Base-by-base conservation (phyloP, 2,329 filamentous ascomycete species). In the Meredithiella fracta region DNA sequence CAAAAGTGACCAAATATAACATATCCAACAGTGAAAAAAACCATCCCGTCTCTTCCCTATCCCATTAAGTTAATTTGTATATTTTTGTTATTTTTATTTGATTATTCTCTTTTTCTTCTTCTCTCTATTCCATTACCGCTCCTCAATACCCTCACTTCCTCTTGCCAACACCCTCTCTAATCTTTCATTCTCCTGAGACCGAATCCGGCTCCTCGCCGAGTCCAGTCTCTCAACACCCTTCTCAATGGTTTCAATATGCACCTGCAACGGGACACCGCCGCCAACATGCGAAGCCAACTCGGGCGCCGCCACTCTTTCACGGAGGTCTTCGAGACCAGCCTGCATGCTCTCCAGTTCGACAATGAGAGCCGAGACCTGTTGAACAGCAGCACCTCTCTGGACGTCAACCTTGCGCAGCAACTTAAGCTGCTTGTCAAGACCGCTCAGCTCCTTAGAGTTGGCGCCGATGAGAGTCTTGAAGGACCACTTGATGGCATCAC, bases 381-480 rank as follows among this genome's bases (percentile, higher is more conserved):
- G 72, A 55, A 83, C 78, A 0, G 86, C 86, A 3, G 72, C 72
- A 50, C 74, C 74, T 25, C 85, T 75, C 68, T 91, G 86, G 4
- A 65, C 63, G 23, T 78, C 75, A n/a, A 92, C 82, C 59, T 81
- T 74, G 1, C 70, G 67, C 9, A 94, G 73, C 3, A 91, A 73
- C 2, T 68, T 65, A 5, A 90, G 72, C 63, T 88, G 82, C 23
- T 72, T 69, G 55, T 80, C 73, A 59, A 85, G 76, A 60, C 79
- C 79, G 50, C 75, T 73, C 14, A 85, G 70, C 49, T 76, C 75
- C 17, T 71, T 69, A 31, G 73, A 71, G 65, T 90, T 87, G 20
- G 76, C 83, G 49, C 86, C 86, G 14, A 92, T 72, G 59, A 83
- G 76, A 0, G 82, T 85, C 83, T 86, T 89, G 7, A 92, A 71